Percentiles rank a stretch among this genome's conserved stretches.
Conservation (phyloP, 2,329 filamentous ascomycete genomes). For the Talaromyces amestolkiae region DNA sequence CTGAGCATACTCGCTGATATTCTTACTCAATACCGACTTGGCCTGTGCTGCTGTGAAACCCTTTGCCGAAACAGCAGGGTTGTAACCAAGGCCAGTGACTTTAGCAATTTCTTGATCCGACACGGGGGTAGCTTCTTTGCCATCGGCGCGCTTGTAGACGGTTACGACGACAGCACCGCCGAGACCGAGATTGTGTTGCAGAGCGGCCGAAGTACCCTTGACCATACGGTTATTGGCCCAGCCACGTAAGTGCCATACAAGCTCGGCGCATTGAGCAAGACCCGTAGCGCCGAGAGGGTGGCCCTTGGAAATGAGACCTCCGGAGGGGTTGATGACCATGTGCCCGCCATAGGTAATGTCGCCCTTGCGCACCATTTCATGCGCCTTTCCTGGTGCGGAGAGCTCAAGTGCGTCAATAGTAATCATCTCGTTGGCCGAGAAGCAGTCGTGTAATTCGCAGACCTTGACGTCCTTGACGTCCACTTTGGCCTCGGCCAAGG, state of each 20-base stretch:
- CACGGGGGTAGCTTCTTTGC: slow-evolving; percentile 60
- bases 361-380: slow-evolving; percentile 81
- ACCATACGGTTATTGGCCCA: slow-evolving; percentile 90
- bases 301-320: slow-evolving; percentile 92
- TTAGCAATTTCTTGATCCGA: slow-evolving; percentile 63
- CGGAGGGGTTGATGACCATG: slow-evolving; percentile 86
- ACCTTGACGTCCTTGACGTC: slow-evolving; percentile 69
- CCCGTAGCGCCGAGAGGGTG: slow-evolving; percentile 92
- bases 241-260: slow-evolving; percentile 91
- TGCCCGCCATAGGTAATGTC: slow-evolving; percentile 88
- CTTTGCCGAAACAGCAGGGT: slow-evolving; percentile 84
- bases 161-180: slow-evolving; percentile 89
- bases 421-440: slow-evolving; percentile 91
- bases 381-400: slow-evolving; percentile 74
- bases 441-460: slow-evolving; percentile 94
- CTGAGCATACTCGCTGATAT: slow-evolving; percentile 70
- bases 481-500: slow-evolving; percentile 68
- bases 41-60: slow-evolving; percentile 79
- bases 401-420: slow-evolving; percentile 84
- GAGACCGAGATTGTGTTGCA: slow-evolving; percentile 92
- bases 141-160: slow-evolving; percentile 82
- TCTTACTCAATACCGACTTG: slow-evolving; percentile 66
- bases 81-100: slow-evolving; percentile 75
- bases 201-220: slow-evolving; percentile 64
- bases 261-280: slow-evolving; percentile 90